Conservation (phyloP, 148 eudicot genomes). For the Camellia japonica region DNA sequence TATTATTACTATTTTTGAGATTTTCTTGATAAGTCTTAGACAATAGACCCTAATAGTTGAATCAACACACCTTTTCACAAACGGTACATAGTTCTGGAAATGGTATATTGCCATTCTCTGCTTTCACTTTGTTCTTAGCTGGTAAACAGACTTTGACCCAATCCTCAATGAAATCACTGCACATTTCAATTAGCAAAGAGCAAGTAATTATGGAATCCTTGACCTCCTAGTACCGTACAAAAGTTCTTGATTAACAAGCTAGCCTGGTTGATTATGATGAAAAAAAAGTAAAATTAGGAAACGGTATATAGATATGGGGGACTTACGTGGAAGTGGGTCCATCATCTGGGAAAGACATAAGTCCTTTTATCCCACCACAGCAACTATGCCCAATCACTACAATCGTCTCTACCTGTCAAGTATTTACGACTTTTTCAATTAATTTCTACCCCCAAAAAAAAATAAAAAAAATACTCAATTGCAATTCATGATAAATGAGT, state of each 20-base stretch:
- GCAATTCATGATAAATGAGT: too few relatives aligned
- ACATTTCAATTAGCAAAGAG: not conserved
- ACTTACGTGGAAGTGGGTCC: conserved; percentile 67
- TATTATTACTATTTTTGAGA: too few relatives aligned
- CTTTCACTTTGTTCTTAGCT: conserved; percentile 76
- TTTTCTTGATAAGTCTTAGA: too few relatives aligned
- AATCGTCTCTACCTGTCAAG: conserved; percentile 61
- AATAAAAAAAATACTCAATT: too few relatives aligned
- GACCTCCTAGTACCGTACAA: too few relatives aligned
- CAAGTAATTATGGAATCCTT: too few relatives aligned
- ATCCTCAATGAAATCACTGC: conserved; percentile 90
- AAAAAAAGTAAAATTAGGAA: too few relatives aligned
- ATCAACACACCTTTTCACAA: conserved; percentile 69
- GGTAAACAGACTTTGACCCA: conserved; percentile 87
- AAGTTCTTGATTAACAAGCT: too few relatives aligned
- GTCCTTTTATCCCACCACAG: conserved; percentile 99
- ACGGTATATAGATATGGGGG: not conserved
- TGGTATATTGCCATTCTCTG: conserved; percentile 39
- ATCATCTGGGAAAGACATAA: conserved; percentile 73
- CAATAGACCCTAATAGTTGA: too few relatives aligned
- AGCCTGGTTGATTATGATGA: too few relatives aligned
- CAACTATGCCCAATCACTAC: conserved; percentile 93
- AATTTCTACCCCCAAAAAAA: not conserved
- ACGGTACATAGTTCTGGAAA: conserved; percentile 54
- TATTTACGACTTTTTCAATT: not conserved